These are phyloP conservation scores for Jatropha curcas DNA, from an alignment of 345 rosid genomes.

Conservation along the genomic window DNA sequence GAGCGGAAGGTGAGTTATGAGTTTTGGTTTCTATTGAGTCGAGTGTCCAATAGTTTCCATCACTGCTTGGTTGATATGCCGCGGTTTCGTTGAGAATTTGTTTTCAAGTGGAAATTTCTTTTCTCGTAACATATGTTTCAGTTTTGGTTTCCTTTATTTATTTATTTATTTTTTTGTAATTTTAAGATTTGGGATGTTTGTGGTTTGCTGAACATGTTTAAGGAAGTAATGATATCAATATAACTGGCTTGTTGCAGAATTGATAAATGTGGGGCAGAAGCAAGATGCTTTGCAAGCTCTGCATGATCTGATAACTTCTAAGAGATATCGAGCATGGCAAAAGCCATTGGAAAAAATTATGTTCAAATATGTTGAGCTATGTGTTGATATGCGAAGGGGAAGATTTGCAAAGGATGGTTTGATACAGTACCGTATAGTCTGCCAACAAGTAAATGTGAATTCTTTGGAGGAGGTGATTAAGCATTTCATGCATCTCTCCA, in stretches of 20 bases:
- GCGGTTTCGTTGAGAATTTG: no score
- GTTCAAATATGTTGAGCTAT: conserved; percentile 95
- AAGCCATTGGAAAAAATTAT: conserved; percentile 86
- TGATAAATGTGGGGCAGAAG: conserved; percentile 98
- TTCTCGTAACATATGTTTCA: no score
- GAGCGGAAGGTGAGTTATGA: conserved; percentile 73
- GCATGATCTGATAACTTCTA: conserved; percentile 86
- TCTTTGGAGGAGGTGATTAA: conserved; percentile 99
- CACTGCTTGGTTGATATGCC: no score
- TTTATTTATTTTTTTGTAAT: no score
- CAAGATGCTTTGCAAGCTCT: conserved; percentile 93
- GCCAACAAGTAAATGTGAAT: conserved; percentile 91
- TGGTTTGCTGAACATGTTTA: no score
- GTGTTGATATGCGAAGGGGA: conserved; percentile 91
- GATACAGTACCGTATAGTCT: conserved; percentile 88
- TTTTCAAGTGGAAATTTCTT: no score
- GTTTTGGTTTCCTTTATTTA: no score
- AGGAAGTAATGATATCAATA: no score
- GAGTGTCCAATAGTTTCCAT: no score
- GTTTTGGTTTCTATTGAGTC: not conserved
- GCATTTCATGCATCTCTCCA: conserved; percentile 91
- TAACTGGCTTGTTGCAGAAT: conserved; percentile 43
- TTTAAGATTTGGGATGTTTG: not conserved
- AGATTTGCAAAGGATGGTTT: conserved; percentile 96
- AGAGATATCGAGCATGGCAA: conserved; percentile 95